Evolutionary conservation across 768 basidiomycete genomes (phyloP).

Genomic region (Boletus pseudopeckii): DNA sequence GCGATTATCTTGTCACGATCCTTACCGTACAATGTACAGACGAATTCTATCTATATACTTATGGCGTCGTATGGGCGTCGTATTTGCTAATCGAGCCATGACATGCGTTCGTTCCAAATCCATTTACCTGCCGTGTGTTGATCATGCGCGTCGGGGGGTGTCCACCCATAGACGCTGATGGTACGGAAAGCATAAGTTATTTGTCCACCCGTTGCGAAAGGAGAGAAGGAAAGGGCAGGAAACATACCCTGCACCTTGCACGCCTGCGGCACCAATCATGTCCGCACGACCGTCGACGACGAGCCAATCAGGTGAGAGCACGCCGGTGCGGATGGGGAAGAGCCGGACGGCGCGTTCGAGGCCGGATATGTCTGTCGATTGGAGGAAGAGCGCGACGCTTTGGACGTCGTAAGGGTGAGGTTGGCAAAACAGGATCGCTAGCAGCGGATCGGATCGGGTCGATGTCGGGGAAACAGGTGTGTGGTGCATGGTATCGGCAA

Average conservation of each 20-base stretch:
- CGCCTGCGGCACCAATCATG: slow-evolving; percentile 62
- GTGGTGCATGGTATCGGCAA: not conserved
- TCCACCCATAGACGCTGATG: slow-evolving; percentile 23
- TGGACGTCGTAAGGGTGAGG: slow-evolving; percentile 23
- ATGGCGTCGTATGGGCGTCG: slow-evolving; percentile 14
- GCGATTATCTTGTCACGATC: slow-evolving; percentile 27
- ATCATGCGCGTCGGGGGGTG: not conserved
- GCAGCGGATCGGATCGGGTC: not conserved
- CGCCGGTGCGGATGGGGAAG: slow-evolving; percentile 84
- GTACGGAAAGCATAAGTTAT: not conserved
- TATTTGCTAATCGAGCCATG: slow-evolving; percentile 46
- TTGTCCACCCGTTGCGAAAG: too few relatives aligned
- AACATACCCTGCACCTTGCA: slow-evolving; percentile 73
- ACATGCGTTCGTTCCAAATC: slow-evolving; percentile 46
- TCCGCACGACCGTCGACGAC: slow-evolving; percentile 55
- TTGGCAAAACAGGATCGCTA: slow-evolving; percentile 60
- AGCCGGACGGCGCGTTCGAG: slow-evolving; percentile 67
- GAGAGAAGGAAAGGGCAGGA: too few relatives aligned
- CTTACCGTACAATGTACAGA: slow-evolving; percentile 28
- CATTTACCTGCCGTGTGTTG: slow-evolving; percentile 36
- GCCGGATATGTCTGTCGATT: slow-evolving; percentile 52
- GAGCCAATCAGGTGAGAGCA: slow-evolving; percentile 76
- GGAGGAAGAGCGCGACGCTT: slow-evolving; percentile 51
- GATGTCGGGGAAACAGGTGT: not conserved
- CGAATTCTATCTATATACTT: slow-evolving; percentile 25